phyloP scores from a whole-genome alignment of 352 stramenopile species.

The Globisporangium paroecandrum region DNA sequence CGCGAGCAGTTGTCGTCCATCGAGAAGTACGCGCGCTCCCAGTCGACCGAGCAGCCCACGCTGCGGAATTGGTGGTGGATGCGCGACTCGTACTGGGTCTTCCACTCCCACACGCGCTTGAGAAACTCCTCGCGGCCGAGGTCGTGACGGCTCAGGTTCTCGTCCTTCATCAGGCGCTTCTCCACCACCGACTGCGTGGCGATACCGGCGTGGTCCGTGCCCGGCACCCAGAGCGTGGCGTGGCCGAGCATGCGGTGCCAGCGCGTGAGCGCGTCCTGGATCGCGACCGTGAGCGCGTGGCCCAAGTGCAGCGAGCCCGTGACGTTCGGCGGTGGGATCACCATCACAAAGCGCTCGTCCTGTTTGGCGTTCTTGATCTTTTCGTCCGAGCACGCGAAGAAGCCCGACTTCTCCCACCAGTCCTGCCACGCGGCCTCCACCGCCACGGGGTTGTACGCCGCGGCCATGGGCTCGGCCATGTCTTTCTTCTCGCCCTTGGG shows the following conservation, averaged over 20 bases:
- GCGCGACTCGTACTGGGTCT: slow-evolving; percentile 88
- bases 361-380: slow-evolving; percentile 68
- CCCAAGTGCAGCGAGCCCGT: slow-evolving; percentile 95
- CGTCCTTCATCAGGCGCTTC: slow-evolving; percentile 84
- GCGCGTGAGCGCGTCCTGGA: slow-evolving; percentile 96
- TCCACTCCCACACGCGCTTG: slow-evolving; percentile 95
- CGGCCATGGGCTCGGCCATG: slow-evolving; percentile 86
- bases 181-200: slow-evolving; percentile 95
- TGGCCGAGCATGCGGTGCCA: slow-evolving; percentile 98
- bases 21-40: slow-evolving; percentile 97
- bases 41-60: slow-evolving; percentile 97
- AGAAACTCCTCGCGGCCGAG: slow-evolving; percentile 93
- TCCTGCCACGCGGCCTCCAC: slow-evolving; percentile 98
- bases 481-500: slow-evolving; percentile 95
- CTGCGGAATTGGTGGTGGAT: slow-evolving; percentile 87
- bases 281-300: slow-evolving; percentile 97
- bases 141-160: slow-evolving; percentile 81
- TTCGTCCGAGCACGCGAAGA: slow-evolving; percentile 93
- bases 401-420: slow-evolving; percentile 97
- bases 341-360: slow-evolving; percentile 97
- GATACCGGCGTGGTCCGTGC: slow-evolving; percentile 98
- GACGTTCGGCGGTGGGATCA: slow-evolving; percentile 88
- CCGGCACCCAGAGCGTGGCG: slow-evolving; percentile 97
- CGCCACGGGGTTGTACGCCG: slow-evolving; percentile 94
- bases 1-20: slow-evolving; percentile 98